A percentile compares a stretch with the other conserved stretches of the same genome.
phyloP scores from a whole-genome alignment of 805 yeast genomes.

The Teunomyces stri region DNA sequence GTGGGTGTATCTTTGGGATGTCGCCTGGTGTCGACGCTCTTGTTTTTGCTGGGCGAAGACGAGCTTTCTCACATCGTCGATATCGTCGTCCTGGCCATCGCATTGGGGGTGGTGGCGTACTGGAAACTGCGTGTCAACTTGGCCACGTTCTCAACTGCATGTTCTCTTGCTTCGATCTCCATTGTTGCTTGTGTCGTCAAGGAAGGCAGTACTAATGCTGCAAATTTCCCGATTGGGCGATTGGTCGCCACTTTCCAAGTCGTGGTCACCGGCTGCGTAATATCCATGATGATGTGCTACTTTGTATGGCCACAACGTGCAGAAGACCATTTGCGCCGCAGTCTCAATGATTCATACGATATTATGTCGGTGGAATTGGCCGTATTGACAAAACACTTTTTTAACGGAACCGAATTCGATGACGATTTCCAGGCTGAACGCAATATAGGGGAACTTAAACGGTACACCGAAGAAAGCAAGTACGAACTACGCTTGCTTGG shows the following conservation, averaged over 20 bases:
- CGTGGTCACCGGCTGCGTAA: slow-evolving; percentile 57
- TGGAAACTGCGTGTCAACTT: slow-evolving; percentile 65
- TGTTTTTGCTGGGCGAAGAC: slow-evolving; percentile 45
- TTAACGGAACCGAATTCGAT: slow-evolving; percentile 44
- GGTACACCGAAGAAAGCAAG: slow-evolving; percentile 53
- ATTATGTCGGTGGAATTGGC: slow-evolving; percentile 50
- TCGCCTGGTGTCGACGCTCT: slow-evolving; percentile 48
- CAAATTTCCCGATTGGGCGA: slow-evolving; percentile 53
- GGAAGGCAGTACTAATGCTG: slow-evolving; percentile 66
- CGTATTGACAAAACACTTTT: slow-evolving; percentile 47
- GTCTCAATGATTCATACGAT: slow-evolving; percentile 51
- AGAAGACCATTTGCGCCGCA: slow-evolving; percentile 38
- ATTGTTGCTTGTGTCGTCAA: slow-evolving; percentile 68
- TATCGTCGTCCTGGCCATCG: slow-evolving; percentile 49
- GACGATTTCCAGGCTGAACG: slow-evolving; percentile 39
- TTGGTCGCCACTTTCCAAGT: slow-evolving; percentile 54
- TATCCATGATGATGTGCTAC: slow-evolving; percentile 61
- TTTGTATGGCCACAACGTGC: slow-evolving; percentile 66
- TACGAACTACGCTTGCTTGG: slow-evolving; percentile 60
- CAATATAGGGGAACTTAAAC: slow-evolving; percentile 37
- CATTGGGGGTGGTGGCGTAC: slow-evolving; percentile 66
- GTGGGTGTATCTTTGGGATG: slow-evolving; percentile 51
- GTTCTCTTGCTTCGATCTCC: slow-evolving; percentile 71
- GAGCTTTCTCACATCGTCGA: slow-evolving; percentile 53
- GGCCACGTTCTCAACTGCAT: slow-evolving; percentile 65